Evolutionary conservation across 2,329 filamentous ascomycete genomes (phyloP).

Genomic region (Biscogniauxia sp.): DNA sequence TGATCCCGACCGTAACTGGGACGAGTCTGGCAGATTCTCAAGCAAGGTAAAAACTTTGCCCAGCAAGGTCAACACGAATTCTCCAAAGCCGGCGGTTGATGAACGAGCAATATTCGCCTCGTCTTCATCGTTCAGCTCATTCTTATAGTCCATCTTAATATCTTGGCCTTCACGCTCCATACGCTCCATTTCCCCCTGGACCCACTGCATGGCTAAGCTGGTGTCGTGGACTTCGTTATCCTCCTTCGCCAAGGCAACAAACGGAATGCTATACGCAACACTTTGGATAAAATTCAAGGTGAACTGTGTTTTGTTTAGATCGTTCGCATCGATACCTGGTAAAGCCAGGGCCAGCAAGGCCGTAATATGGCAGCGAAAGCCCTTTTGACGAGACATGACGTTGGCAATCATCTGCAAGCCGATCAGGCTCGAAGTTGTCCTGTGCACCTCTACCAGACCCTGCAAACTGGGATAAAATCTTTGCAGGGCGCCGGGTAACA

Average conservation of each 20-base stretch:
- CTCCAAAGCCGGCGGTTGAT: constrained; percentile 88
- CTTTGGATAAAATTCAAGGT: constrained; percentile 94
- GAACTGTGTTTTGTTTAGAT: constrained; percentile 93
- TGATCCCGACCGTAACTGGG: constrained; percentile 81
- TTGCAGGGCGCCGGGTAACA: constrained; percentile 89
- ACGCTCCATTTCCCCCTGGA: constrained; percentile 88
- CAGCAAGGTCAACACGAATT: constrained; percentile 87
- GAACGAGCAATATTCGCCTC: constrained; percentile 87
- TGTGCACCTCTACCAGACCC: constrained; percentile 93
- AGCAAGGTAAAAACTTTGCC: constrained; percentile 93
- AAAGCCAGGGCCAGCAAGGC: constrained; percentile 88
- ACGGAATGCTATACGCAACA: constrained; percentile 93
- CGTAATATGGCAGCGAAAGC: constrained; percentile 95
- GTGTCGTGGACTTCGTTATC: constrained; percentile 68
- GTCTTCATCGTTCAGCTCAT: constrained; percentile 78
- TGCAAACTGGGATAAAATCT: constrained; percentile 97
- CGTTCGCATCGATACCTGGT: constrained; percentile 96
- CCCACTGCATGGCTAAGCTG: constrained; percentile 83
- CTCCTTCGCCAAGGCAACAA: constrained; percentile 75
- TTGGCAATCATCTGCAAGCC: constrained; percentile 89
- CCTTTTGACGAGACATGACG: constrained; percentile 87
- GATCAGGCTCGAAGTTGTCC: constrained; percentile 89
- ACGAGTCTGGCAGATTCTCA: constrained; percentile 91
- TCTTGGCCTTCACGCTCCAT: constrained; percentile 87
- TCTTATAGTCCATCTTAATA: constrained; percentile 80